These are phyloP conservation scores for Rubus idaeus DNA, from an alignment of 306 rosid genomes.

Conservation along the genomic window DNA sequence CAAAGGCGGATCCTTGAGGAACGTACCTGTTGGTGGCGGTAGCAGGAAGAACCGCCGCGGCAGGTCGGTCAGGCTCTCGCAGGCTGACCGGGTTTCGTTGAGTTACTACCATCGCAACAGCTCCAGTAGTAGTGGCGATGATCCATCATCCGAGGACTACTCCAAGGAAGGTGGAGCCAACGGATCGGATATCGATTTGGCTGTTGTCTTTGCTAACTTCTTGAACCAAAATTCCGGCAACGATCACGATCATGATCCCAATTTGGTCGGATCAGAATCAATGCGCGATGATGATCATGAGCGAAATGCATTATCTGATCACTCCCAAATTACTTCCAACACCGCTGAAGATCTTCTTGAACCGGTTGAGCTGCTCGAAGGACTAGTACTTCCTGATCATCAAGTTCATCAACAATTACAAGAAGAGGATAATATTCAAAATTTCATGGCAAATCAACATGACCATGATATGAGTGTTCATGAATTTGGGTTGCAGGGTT, in stretches of 20 bases:
- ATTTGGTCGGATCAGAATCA: slow-evolving; percentile 5
- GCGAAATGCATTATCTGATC: neutral
- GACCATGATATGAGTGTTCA: slow-evolving; percentile 16
- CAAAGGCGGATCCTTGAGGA: slow-evolving; percentile 84
- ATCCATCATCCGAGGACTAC: neutral
- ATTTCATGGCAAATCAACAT: neutral
- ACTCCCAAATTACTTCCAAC: slow-evolving; percentile 1
- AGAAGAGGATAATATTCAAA: slow-evolving; percentile 13
- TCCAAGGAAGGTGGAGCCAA: slow-evolving; percentile 16
- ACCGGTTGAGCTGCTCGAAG: slow-evolving; percentile 7
- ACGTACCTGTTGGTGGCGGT: slow-evolving; percentile 84
- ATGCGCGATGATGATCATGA: neutral
- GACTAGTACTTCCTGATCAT: neutral
- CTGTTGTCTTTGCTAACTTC: slow-evolving; percentile 70
- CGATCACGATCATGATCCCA: neutral
- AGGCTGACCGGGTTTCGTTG: neutral
- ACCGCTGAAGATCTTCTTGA: slow-evolving; percentile 5
- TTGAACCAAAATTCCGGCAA: slow-evolving; percentile 39
- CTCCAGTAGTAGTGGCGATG: slow-evolving; percentile 1
- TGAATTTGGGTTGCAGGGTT: slow-evolving; percentile 45
- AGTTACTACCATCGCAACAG: neutral
- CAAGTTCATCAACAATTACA: neutral
- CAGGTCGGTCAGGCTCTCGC: slow-evolving; percentile 18
- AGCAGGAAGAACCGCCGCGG: slow-evolving; percentile 63
- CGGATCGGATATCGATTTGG: slow-evolving; percentile 65